Base-by-base conservation (phyloP, 208 protist species). In the Wallacemonas rigidus region DNA sequence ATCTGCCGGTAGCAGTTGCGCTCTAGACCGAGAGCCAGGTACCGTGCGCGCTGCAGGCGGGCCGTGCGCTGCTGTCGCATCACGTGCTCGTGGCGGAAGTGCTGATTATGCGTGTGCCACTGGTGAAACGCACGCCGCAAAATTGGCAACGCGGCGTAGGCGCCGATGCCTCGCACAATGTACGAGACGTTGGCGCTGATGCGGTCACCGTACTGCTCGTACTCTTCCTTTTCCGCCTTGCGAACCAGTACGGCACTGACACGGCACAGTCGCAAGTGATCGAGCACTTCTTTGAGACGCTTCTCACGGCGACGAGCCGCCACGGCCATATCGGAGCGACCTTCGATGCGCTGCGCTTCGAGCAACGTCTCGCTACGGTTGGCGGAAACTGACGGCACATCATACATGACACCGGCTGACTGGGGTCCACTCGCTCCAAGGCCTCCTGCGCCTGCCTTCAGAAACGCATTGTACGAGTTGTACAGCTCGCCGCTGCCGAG, bases 171-270 rank as follows among this genome's bases (percentile, higher is more conserved):
- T 2, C 43, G 35, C 26, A 95, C 80, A 55, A 93, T 73, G 48
- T 74, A 74, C 5, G 57, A 45, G 45, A 89, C 79, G 45, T 76
- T 77, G 45, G 70, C 35, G n/a, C 69, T 70, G 36, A 89, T 72
- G 68, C 15, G 45, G 47, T 83, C 70, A 70, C 83, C 86, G 11
- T 81, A 39, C 9, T 64, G 70, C 57, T 91, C 75, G 69, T 91
- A 96, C 39, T 80, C 74, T 14, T 83, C 85, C 15, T 83, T 79
- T 72, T 96, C 88, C 54, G 77, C 81, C 68, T 68, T 76, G 53
- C 87, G 87, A 12, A 92, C 83, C 9, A 75, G 67, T n/a, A 86
- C 67, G 6, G 88, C 80, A n/a, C 80, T 73, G 39, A 75, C 53
- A 15, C 86, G 82, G 62, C 80, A 92, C 17, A 67, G 58, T 43